A percentile compares a stretch with the other conserved stretches of the same genome.
Conservation (phyloP, 768 basidiomycete genomes). For the Calocera cornea region DNA sequence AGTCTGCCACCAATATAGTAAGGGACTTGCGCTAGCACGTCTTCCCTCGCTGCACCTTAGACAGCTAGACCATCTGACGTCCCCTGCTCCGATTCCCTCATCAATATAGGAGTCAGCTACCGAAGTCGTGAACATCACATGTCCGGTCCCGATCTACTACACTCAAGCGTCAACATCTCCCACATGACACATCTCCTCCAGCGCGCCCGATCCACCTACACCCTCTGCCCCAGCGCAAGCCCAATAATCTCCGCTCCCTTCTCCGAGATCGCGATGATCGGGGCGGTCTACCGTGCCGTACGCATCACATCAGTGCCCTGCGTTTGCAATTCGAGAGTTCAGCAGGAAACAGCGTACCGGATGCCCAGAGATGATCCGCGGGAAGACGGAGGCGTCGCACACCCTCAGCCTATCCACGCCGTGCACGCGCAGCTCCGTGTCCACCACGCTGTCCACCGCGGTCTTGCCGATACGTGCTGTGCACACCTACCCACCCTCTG, state of each 20-base stretch:
- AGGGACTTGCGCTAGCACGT: too few species aligned
- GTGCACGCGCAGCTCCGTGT: slow-evolving; percentile 16
- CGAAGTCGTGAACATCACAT: too few species aligned
- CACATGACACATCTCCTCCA: too few species aligned
- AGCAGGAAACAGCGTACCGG: slow-evolving; percentile 6
- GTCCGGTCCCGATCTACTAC: too few species aligned
- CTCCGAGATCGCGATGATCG: slow-evolving; percentile 15
- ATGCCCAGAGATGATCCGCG: slow-evolving; percentile 15
- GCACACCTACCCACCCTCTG: slow-evolving; percentile 20
- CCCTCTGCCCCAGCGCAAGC: background rate
- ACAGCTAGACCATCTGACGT: too few species aligned
- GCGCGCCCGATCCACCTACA: too few species aligned
- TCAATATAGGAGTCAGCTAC: too few species aligned
- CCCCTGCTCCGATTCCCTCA: too few species aligned
- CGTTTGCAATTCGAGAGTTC: too few species aligned
- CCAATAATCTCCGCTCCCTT: slow-evolving; percentile 16
- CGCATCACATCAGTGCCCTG: background rate
- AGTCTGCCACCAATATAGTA: too few species aligned
- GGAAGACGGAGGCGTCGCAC: slow-evolving; percentile 18
- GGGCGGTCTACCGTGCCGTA: background rate
- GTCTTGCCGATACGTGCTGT: slow-evolving; percentile 16
- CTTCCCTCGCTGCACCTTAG: too few species aligned
- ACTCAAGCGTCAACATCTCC: too few species aligned
- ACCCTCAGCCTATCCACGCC: slow-evolving; percentile 16
- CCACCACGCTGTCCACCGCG: slow-evolving; percentile 15